Conservation (phyloP, 1,284 basidiomycete genomes). For the Papiliotrema fonsecae region DNA sequence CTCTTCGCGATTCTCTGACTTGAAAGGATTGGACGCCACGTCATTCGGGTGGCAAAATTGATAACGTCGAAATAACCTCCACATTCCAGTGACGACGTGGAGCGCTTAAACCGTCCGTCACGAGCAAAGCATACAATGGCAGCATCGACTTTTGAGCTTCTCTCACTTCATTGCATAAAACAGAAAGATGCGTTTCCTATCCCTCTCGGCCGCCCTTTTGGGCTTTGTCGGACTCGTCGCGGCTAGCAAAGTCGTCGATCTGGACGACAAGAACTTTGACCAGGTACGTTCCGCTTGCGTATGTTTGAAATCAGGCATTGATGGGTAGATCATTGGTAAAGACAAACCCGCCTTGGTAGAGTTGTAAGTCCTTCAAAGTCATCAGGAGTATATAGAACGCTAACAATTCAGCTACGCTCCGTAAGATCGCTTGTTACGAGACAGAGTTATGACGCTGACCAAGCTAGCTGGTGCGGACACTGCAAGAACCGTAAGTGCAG, state of each 20-base stretch:
- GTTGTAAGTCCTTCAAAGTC: slow-evolving; percentile 69
- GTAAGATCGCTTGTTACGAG: slow-evolving; percentile 15
- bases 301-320: slow-evolving; percentile 2
- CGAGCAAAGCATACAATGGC: no score
- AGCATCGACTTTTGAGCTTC: background rate
- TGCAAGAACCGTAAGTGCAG: slow-evolving; percentile 47
- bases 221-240: slow-evolving; percentile 53
- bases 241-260: slow-evolving; percentile 72
- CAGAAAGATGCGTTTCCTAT: slow-evolving; percentile 57
- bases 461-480: slow-evolving; percentile 48
- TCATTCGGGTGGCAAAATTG: no score
- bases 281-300: slow-evolving; percentile 41
- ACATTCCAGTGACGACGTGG: no score
- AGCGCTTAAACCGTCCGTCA: no score
- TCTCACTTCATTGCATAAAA: no score
- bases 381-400: background rate
- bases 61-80: no score
- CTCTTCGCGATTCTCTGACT: no score
- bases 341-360: slow-evolving; percentile 80
- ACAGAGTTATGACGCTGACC: slow-evolving; percentile 3
- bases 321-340: slow-evolving; percentile 55
- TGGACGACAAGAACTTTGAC: slow-evolving; percentile 72
- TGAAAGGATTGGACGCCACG: no score
- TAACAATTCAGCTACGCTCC: slow-evolving; percentile 36
- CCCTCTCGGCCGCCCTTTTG: slow-evolving; percentile 57